phyloP scores from a whole-genome alignment of 352 stramenopile species.

The Blastocystis sp. region DNA sequence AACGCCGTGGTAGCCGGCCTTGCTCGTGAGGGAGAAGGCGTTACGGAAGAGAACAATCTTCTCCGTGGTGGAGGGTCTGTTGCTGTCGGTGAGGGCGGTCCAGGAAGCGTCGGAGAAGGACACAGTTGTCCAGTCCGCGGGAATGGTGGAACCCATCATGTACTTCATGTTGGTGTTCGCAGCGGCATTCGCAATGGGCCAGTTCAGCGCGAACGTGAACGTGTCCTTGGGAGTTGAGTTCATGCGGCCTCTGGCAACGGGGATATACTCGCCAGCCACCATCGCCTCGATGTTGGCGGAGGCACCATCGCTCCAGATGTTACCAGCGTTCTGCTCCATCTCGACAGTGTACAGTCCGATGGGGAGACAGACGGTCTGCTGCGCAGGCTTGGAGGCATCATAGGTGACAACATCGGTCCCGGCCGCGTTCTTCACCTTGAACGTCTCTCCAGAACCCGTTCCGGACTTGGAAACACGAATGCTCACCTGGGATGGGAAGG shows the following conservation, averaged over 20 bases:
- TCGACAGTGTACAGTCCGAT: background rate
- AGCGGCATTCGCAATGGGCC: background rate
- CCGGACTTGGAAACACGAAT: background rate
- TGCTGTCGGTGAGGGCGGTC: background rate
- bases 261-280: background rate
- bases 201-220: background rate
- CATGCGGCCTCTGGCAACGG: background rate
- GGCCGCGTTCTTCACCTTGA: background rate
- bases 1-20: slow-evolving; percentile 1
- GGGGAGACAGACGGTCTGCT: background rate
- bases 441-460: background rate
- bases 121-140: slow-evolving; percentile 8
- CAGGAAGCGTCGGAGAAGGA: background rate
- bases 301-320: background rate
- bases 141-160: slow-evolving; percentile 9
- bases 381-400: background rate
- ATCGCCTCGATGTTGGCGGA: background rate
- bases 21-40: slow-evolving; percentile 25
- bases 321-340: background rate
- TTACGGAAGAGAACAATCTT: slow-evolving; percentile 23
- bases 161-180: slow-evolving; percentile 24
- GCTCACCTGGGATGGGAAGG: background rate
- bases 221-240: background rate
- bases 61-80: background rate
- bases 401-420: background rate